Percentiles rank a stretch among this genome's conserved stretches.
Evolutionary conservation across 768 basidiomycete species (phyloP).

Genomic region (Termitomyces heimii): DNA sequence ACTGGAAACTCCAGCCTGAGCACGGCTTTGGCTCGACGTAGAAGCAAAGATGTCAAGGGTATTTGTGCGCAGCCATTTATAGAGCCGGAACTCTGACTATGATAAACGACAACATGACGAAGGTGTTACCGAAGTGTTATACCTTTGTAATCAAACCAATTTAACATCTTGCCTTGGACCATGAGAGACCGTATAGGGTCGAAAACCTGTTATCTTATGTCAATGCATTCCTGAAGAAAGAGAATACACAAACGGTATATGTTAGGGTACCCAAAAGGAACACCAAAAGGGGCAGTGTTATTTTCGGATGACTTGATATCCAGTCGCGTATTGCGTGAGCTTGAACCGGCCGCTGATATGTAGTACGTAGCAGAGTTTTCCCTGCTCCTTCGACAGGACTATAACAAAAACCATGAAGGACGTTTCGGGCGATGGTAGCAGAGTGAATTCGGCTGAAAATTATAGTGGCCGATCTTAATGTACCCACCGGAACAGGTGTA

Average conservation of each 20-base stretch:
- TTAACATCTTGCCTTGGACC: conserved; percentile 74
- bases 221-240: not conserved
- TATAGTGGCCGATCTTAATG: conserved; percentile 59
- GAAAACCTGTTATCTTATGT: conserved; percentile 55
- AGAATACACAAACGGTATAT: conserved; percentile 59
- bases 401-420: conserved; percentile 48
- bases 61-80: conserved; percentile 69
- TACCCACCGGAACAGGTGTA: conserved; percentile 55
- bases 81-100: conserved; percentile 58
- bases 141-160: conserved; percentile 83
- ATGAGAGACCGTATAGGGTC: conserved; percentile 85
- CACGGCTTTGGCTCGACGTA: conserved; percentile 17
- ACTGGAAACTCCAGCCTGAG: conserved; percentile 14
- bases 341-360: conserved; percentile 61
- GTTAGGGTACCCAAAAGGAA: conserved; percentile 89
- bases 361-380: conserved; percentile 41
- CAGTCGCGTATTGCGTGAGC: conserved; percentile 69
- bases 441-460: conserved; percentile 57
- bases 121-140: conserved; percentile 2
- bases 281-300: conserved; percentile 72
- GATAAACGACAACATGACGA: not conserved
- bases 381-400: conserved; percentile 21
- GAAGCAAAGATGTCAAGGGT: conserved; percentile 43
- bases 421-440: conserved; percentile 81
- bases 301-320: conserved; percentile 81